Percentiles rank a stretch among this genome's conserved stretches.
Conservation (phyloP, 169 alveolate species). For the Toxoplasma gondii region DNA sequence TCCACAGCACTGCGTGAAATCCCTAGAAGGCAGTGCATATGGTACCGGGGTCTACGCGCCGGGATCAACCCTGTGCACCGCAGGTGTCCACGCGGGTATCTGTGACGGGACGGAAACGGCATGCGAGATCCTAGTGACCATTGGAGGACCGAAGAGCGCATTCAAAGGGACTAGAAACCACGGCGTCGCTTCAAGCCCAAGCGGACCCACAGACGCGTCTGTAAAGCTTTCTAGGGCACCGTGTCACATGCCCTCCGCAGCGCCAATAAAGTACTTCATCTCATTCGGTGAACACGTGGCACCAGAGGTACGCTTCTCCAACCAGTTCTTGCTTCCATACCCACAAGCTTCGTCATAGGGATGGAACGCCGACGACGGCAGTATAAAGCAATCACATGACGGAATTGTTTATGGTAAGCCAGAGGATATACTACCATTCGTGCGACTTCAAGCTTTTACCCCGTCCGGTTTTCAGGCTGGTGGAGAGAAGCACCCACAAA, state of each 20-base stretch:
- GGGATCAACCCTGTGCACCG: conserved; percentile 52
- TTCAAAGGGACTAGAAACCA: not conserved
- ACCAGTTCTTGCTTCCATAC: not conserved
- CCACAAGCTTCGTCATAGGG: not conserved
- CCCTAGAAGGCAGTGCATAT: conserved; percentile 16
- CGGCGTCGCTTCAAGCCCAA: not conserved
- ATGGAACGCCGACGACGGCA: conserved; percentile 1
- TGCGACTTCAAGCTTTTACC: not conserved
- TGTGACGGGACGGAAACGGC: not conserved
- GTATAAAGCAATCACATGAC: not conserved
- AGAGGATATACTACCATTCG: not conserved
- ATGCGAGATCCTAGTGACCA: conserved; percentile 3
- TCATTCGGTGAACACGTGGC: not conserved
- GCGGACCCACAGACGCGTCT: conserved; percentile 5
- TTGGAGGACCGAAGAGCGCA: not conserved
- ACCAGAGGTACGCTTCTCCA: not conserved
- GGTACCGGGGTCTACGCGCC: conserved; percentile 42
- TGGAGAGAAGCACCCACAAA: not conserved
- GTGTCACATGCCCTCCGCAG: not conserved
- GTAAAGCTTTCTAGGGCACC: not conserved
- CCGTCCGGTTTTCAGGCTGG: not conserved
- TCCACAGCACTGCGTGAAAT: conserved; percentile 1
- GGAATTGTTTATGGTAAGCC: not conserved
- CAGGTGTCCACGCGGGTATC: conserved; percentile 54
- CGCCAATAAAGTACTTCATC: not conserved